Conservation (phyloP, 805 yeast species). For the Metschnikowia koreensis region DNA sequence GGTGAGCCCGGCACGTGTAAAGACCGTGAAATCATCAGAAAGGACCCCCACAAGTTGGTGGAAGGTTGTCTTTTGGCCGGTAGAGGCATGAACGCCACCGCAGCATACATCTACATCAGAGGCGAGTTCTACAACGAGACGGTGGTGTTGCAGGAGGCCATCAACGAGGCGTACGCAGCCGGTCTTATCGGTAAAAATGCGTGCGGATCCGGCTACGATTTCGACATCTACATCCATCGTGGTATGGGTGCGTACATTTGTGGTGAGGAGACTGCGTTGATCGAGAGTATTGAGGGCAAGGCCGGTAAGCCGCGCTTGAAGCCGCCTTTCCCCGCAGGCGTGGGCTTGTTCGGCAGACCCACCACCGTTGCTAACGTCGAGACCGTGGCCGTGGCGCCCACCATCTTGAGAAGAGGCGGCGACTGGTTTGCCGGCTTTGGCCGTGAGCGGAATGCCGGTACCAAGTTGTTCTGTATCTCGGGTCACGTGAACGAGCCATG, state of each 20-base stretch:
- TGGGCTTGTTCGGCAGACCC: conserved; percentile 88
- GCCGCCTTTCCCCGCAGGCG: conserved; percentile 96
- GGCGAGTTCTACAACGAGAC: conserved; percentile 90
- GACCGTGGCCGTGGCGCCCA: conserved; percentile 87
- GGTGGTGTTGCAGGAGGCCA: conserved; percentile 69
- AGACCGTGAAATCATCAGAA: conserved; percentile 86
- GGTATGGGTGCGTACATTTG: conserved; percentile 94
- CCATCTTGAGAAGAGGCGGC: conserved; percentile 85
- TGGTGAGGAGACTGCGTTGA: conserved; percentile 89
- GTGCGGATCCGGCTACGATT: conserved; percentile 82
- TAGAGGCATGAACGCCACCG: conserved; percentile 89
- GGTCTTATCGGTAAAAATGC: conserved; percentile 82
- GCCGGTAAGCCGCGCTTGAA: conserved; percentile 92
- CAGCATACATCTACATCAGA: conserved; percentile 87
- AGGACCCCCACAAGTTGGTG: conserved; percentile 87
- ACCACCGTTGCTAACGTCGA: conserved; percentile 89
- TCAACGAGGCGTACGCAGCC: conserved; percentile 81
- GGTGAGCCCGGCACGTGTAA: conserved; percentile 96
- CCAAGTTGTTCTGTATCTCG: conserved; percentile 80
- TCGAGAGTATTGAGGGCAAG: conserved; percentile 87
- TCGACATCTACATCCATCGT: conserved; percentile 81
- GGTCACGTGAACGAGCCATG: conserved; percentile 92
- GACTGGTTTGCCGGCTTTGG: conserved; percentile 85
- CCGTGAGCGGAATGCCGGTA: conserved; percentile 80
- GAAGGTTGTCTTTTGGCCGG: conserved; percentile 92